phyloP scores from a whole-genome alignment of 2,329 filamentous ascomycete genomes.

The Monosporascus cannonballus region DNA sequence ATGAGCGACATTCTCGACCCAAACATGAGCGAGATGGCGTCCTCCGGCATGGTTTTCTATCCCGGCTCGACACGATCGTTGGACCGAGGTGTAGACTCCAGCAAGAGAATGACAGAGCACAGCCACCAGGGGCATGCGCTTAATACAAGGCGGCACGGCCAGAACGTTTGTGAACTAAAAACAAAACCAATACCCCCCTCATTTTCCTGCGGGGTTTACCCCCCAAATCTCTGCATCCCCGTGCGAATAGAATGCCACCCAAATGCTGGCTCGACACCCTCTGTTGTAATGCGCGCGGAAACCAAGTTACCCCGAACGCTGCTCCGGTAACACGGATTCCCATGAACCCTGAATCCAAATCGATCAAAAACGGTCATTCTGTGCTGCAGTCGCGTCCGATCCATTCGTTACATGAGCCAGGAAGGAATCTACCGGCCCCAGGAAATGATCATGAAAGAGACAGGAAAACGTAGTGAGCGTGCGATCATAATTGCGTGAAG shows the following conservation, averaged over 20 bases:
- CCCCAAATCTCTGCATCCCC: neutral
- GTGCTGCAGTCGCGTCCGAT: constrained; percentile 18
- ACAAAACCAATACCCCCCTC: neutral
- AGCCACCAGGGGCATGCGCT: neutral
- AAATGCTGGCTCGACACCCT: neutral
- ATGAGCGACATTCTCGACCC: neutral
- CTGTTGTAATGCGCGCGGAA: constrained; percentile 14
- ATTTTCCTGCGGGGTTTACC: neutral
- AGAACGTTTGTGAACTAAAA: neutral
- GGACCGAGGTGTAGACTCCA: neutral
- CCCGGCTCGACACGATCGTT: neutral
- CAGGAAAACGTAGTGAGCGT: constrained; percentile 23
- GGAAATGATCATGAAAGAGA: constrained; percentile 21
- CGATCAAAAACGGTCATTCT: constrained; percentile 21
- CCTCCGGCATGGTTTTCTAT: too few species aligned
- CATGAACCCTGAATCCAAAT: constrained; percentile 16
- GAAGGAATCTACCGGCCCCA: constrained; percentile 24
- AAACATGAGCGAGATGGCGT: too few species aligned
- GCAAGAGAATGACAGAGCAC: neutral
- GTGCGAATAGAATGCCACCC: neutral
- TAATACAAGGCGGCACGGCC: neutral
- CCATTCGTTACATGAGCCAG: constrained; percentile 18
- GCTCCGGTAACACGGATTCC: constrained; percentile 11
- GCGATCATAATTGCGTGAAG: constrained; percentile 24
- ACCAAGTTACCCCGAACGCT: constrained; percentile 9